These are phyloP conservation scores for Phytopythium ostracodes DNA, from an alignment of 352 stramenopile species.

Conservation along the genomic window DNA sequence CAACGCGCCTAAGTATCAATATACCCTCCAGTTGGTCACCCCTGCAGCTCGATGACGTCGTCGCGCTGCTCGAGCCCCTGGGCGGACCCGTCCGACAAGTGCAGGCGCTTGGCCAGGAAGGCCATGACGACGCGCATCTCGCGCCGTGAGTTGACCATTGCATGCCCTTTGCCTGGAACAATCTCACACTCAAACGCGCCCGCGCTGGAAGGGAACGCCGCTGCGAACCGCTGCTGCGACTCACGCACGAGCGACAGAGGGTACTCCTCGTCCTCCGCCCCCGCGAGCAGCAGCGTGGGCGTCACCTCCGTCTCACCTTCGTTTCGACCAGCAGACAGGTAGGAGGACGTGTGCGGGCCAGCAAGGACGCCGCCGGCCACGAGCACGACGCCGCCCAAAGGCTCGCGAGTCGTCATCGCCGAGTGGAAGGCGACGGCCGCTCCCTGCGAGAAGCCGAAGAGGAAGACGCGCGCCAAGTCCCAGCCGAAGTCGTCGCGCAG, in stretches of 20 bases:
- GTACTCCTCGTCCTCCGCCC: constrained; percentile 32
- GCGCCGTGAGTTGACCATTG: constrained; percentile 41
- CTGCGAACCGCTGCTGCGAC: constrained; percentile 17
- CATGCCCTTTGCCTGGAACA: constrained; percentile 31
- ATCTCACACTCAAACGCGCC: constrained; percentile 7
- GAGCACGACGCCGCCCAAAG: constrained; percentile 47
- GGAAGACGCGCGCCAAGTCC: constrained; percentile 46
- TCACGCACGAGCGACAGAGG: constrained; percentile 22
- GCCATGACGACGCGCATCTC: constrained; percentile 62
- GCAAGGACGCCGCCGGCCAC: constrained; percentile 39
- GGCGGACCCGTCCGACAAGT: neutral
- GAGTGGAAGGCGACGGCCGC: constrained; percentile 58
- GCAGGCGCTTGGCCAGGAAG: constrained; percentile 38
- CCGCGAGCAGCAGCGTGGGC: constrained; percentile 41
- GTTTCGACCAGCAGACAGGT: neutral
- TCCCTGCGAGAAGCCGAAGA: constrained; percentile 67
- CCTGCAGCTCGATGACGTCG: constrained; percentile 3
- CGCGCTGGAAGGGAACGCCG: constrained; percentile 22
- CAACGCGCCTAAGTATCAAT: neutral
- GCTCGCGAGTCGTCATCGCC: constrained; percentile 31
- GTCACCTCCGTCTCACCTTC: constrained; percentile 22
- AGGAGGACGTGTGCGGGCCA: constrained; percentile 21
- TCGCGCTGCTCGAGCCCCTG: constrained; percentile 2
- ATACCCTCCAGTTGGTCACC: neutral
- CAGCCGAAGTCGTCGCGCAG: constrained; percentile 47